Percentiles rank a stretch among this genome's conserved stretches.
Evolutionary conservation across 495 filamentous ascomycete genomes (phyloP).

Genomic region (Trichoderma parareesei): DNA sequence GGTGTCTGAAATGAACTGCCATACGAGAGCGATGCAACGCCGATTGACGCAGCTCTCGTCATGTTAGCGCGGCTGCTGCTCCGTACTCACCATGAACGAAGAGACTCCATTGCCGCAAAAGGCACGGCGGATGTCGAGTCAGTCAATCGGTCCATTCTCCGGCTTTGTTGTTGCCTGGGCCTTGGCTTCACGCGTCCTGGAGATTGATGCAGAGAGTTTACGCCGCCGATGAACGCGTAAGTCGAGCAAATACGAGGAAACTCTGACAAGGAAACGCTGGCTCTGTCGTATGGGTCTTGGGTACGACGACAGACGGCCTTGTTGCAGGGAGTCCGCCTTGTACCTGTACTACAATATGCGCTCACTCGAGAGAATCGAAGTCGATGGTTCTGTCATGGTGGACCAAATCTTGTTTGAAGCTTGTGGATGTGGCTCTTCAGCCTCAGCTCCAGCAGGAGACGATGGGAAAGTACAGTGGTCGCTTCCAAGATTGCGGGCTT

Average conservation of each 20-base stretch:
- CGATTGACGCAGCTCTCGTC: neutral
- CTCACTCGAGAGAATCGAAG: neutral
- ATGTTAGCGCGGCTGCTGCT: conserved; percentile 2
- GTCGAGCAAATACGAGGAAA: neutral
- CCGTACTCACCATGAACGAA: neutral
- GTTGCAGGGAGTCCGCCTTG: too few relatives aligned
- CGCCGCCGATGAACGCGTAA: neutral
- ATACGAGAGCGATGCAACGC: neutral
- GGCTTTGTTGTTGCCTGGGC: neutral
- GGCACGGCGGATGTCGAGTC: neutral
- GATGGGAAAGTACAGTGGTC: neutral
- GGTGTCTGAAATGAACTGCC: neutral
- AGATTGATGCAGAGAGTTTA: neutral
- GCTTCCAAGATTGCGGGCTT: neutral
- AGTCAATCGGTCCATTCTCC: neutral
- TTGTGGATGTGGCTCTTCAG: neutral
- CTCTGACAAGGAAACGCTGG: neutral
- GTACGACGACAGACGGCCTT: too few relatives aligned
- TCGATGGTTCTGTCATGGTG: neutral
- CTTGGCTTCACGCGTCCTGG: neutral
- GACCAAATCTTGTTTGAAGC: neutral
- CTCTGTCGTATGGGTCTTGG: neutral
- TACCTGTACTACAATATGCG: neutral
- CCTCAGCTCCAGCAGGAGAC: neutral
- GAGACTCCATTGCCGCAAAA: neutral